Base-by-base conservation (phyloP, 805 yeast genomes). In the Limtongozyma cylindracea region DNA sequence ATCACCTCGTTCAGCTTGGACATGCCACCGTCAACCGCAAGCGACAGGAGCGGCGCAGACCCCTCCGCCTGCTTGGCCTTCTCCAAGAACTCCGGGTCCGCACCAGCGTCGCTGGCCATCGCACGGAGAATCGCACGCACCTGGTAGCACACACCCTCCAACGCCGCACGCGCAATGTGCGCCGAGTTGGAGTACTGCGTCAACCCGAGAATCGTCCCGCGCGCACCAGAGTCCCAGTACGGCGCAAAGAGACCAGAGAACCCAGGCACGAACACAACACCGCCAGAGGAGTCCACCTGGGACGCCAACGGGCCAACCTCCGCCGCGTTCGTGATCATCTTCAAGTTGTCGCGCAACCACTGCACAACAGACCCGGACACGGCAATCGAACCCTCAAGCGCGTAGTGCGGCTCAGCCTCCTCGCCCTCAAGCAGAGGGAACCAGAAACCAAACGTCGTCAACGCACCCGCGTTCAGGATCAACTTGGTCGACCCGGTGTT, bases 11-110 rank as follows among this genome's bases (percentile, higher is more conserved):
- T 70, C 11, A 92, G 77, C 34, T 73, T 64, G 12, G 92, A 72
- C 88, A 82, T 72, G 32, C 96, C 96, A 24, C 95, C 96, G 41
- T 82, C 96, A 12, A 82, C 93, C 16, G 77, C 70, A 27, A 72
- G 48, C 10, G 54, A 38, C 3, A 63, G 52, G 31, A 67, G 50
- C 19, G 67, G 55, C 27, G 37, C 33, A n/a, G n/a, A n/a, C 16
- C 36, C 27, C 37, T 46, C 45, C 31, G 62, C 43, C 40, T 53
- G 57, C 34, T 50, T 58, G 7, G 54, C 49, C 25, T 60, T 61
- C 33, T 67, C 73, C 31, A 66, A 45, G 43, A 65, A 66, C 32
- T 61, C 61, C 15, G 47, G 50, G 17, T 56, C 52, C 8, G 62
- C 61, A 24, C 76, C 78, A 4, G 80, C 73, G 43, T 80, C 94